These are phyloP conservation scores for Rubus idaeus DNA, from an alignment of 306 rosid genomes.

Conservation along the genomic window DNA sequence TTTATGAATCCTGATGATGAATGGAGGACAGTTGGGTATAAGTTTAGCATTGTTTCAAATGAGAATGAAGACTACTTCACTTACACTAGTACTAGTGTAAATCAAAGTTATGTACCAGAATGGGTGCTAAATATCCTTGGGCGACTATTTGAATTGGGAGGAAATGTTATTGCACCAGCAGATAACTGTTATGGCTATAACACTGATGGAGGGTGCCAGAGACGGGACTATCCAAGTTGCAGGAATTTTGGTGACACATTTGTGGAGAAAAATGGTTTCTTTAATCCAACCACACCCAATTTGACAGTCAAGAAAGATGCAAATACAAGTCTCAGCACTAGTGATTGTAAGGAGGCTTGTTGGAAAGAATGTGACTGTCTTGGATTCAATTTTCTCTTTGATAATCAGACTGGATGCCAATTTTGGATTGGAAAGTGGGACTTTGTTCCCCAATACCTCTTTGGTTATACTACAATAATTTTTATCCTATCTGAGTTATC, in stretches of 20 bases:
- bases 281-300: not conserved
- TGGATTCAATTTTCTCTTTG: not conserved
- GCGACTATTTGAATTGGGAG: not conserved
- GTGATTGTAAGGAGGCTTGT: conserved; percentile 9
- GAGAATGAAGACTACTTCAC: conserved; percentile 1
- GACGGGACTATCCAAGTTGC: not conserved
- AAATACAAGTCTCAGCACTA: not conserved
- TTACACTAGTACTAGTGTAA: not conserved
- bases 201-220: not conserved
- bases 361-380: conserved; percentile 22
- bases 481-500: too few relatives aligned
- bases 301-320: not conserved
- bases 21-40: not conserved
- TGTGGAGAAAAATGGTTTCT: not conserved
- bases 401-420: conserved; percentile 3
- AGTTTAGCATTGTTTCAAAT: not conserved
- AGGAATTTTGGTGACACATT: too few relatives aligned
- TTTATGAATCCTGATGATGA: not conserved
- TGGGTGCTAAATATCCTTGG: not conserved
- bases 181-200: not conserved
- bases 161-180: not conserved
- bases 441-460: not conserved
- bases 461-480: not conserved
- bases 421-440: conserved; percentile 5
- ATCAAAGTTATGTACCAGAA: not conserved